phyloP scores from a whole-genome alignment of 2,329 filamentous ascomycete genomes.

The Ciborinia camelliae region DNA sequence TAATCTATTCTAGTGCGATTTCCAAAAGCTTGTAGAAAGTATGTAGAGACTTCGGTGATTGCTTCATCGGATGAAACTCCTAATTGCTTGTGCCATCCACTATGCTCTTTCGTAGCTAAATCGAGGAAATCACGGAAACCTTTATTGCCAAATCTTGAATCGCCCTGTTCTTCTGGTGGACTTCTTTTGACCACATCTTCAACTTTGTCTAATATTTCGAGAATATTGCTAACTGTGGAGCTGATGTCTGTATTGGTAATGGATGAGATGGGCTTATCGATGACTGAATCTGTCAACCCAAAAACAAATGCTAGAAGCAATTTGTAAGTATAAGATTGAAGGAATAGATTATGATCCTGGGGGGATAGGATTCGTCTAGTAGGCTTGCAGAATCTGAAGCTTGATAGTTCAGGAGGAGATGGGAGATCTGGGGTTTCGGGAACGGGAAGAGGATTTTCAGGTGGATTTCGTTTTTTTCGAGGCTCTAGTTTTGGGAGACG shows the following conservation, averaged over 20 bases:
- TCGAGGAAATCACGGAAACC: slow-evolving; percentile 82
- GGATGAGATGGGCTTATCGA: slow-evolving; percentile 64
- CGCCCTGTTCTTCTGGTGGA: slow-evolving; percentile 80
- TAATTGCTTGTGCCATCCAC: slow-evolving; percentile 61
- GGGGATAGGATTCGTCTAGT: slow-evolving; percentile 76
- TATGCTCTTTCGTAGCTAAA: slow-evolving; percentile 51
- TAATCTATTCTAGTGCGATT: slow-evolving; percentile 90
- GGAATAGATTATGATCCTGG: slow-evolving; percentile 77
- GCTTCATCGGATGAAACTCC: slow-evolving; percentile 52
- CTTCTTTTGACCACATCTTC: slow-evolving; percentile 63
- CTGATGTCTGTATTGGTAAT: slow-evolving; percentile 56
- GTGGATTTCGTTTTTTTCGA: slow-evolving; percentile 51
- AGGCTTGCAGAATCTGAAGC: slow-evolving; percentile 62
- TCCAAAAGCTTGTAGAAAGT: slow-evolving; percentile 80
- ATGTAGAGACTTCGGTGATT: slow-evolving; percentile 70
- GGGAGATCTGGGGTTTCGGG: slow-evolving; percentile 75
- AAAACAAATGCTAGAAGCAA: slow-evolving; percentile 85
- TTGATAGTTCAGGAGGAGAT: slow-evolving; percentile 58
- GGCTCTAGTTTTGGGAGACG: slow-evolving; percentile 66
- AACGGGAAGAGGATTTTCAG: slow-evolving; percentile 57
- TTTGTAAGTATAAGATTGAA: slow-evolving; percentile 69
- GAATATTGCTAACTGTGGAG: slow-evolving; percentile 57
- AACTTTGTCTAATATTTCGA: slow-evolving; percentile 67
- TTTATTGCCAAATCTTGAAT: slow-evolving; percentile 92
- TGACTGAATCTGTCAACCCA: slow-evolving; percentile 75